Conservation (phyloP, 805 yeast genomes). For the Lipomyces mesembrius region DNA sequence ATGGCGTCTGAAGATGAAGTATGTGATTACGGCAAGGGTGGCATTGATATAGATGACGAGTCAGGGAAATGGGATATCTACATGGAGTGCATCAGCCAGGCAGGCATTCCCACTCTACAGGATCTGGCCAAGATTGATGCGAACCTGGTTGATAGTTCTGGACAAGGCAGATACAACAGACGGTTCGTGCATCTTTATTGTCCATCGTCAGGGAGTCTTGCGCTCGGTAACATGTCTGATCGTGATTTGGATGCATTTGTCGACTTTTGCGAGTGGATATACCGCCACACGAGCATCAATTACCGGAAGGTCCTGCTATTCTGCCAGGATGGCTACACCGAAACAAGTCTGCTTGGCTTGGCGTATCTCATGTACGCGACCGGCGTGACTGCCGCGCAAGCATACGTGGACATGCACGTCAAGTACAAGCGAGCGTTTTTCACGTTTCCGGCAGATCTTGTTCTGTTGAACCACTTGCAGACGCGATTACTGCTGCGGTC, state of each 20-base stretch:
- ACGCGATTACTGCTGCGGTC: conserved; percentile 62
- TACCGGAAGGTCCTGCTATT: conserved; percentile 56
- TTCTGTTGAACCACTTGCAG: conserved; percentile 67
- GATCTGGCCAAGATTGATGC: conserved; percentile 29
- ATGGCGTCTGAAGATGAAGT: conserved; percentile 41
- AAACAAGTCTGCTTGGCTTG: conserved; percentile 74
- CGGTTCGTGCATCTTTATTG: conserved; percentile 49
- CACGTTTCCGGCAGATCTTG: conserved; percentile 76
- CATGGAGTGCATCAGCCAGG: conserved; percentile 44
- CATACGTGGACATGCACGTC: conserved; percentile 65
- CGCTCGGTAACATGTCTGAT: conserved; percentile 69
- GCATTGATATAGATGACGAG: conserved; percentile 27
- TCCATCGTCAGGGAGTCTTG: conserved; percentile 84
- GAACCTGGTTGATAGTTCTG: conserved; percentile 11
- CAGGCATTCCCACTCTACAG: conserved; percentile 26
- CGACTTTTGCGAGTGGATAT: conserved; percentile 70
- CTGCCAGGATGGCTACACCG: conserved; percentile 93
- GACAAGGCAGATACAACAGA: background rate
- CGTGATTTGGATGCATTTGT: conserved; percentile 67
- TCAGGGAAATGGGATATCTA: conserved; percentile 44
- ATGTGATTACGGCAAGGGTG: conserved; percentile 11
- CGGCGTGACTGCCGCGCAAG: conserved; percentile 64
- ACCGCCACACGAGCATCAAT: conserved; percentile 42
- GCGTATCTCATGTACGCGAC: conserved; percentile 74
- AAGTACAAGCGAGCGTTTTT: conserved; percentile 78